These are phyloP conservation scores for Rhizophora apiculata DNA, from an alignment of 345 rosid genomes.

Conservation along the genomic window DNA sequence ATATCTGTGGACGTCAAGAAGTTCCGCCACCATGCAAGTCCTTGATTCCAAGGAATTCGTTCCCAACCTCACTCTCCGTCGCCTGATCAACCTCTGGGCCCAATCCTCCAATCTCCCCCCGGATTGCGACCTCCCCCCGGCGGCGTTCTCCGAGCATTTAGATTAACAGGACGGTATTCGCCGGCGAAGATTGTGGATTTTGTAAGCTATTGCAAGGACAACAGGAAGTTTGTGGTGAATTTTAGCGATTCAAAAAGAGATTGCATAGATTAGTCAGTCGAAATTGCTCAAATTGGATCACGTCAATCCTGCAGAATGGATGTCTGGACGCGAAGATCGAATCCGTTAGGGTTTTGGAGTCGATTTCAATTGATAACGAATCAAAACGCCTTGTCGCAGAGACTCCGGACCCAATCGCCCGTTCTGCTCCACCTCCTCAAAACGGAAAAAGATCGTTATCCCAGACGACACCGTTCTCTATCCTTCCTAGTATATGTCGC, in stretches of 20 bases:
- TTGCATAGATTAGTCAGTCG: constrained; percentile 9
- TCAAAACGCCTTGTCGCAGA: constrained; percentile 14
- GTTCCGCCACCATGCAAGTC: constrained; percentile 31
- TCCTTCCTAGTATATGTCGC: constrained; percentile 3
- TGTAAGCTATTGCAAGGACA: constrained; percentile 6
- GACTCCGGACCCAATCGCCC: neutral
- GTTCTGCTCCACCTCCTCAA: constrained; percentile 4
- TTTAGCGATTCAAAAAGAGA: constrained; percentile 10
- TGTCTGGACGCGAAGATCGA: constrained; percentile 2
- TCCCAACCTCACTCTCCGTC: constrained; percentile 27
- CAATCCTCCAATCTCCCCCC: constrained; percentile 8
- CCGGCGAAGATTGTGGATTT: constrained; percentile 10
- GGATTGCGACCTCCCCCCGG: neutral
- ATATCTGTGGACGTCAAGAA: constrained; percentile 28
- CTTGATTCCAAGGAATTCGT: constrained; percentile 22
- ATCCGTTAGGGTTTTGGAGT: constrained; percentile 16
- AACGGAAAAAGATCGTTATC: neutral
- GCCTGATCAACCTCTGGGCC: constrained; percentile 19
- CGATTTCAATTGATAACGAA: constrained; percentile 7
- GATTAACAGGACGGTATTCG: constrained; percentile 9
- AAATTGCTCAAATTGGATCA: neutral
- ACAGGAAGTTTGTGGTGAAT: constrained; percentile 1
- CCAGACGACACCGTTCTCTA: constrained; percentile 10
- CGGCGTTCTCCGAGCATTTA: constrained; percentile 7
- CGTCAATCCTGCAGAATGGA: constrained; percentile 4